Base-by-base conservation (phyloP, 2,329 filamentous ascomycete genomes). In the Albifimbria verrucaria region DNA sequence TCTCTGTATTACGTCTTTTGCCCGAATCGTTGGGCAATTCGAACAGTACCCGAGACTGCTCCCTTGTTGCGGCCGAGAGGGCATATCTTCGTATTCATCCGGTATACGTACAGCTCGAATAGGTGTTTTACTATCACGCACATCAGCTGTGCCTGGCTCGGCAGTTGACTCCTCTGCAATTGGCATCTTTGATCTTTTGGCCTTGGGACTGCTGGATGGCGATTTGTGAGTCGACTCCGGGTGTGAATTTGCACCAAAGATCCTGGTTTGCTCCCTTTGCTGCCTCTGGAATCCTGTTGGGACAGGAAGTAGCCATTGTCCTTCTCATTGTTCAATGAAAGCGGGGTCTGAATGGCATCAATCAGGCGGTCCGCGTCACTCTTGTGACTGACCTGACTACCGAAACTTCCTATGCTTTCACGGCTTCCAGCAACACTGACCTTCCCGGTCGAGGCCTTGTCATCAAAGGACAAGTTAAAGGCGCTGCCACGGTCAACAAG, bases 281-380 rank as follows among this genome's bases (percentile, higher is more conserved):
- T 61, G 12, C 47, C 46, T 21, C 49, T 56, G 1, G 64, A 62
- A 4, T 53, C 52, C 12, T 42, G 41, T 3, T 54, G 55, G 1
- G 55, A 54, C 1, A 25, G 7, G 2, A 68, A 64, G 10, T 66
- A 65, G 22, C 74, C 72, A 0, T 61, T 51, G 15, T 75, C 73
- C 15, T 59, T 63, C 0, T 70, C 67, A 4, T 73, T 69, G 32
- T 39, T 39, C 1, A 78, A 59, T 2, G 70, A 65, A 2, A 83
- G 68, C 0, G 87, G 81, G 11, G 81, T 84, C 60, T 86, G 81
- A 3, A 91, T 88, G 2, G 87, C 87, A 62, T 89, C 81, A 22
- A 90, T 90, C 12, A 91, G 72, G 24, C 87, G 76, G 55, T 90
- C 87, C 0, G 87, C 85, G 59, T 90, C 85, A 57, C 84, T 83